These are phyloP conservation scores for Penicillium paneum DNA, from an alignment of 2,329 filamentous ascomycete genomes.

Conservation along the genomic window DNA sequence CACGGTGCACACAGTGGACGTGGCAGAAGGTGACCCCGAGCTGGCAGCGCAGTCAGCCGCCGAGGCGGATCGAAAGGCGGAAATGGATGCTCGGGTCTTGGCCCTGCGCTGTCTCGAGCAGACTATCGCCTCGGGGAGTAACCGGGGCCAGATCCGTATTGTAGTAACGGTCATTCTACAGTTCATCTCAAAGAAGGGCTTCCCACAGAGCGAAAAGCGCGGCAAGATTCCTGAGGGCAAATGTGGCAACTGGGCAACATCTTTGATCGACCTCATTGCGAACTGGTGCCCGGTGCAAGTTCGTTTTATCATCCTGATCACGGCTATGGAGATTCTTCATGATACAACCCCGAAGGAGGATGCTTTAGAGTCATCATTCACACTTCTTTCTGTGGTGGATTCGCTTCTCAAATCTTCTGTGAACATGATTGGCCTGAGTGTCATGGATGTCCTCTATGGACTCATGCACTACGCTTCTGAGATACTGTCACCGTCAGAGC, in stretches of 20 bases:
- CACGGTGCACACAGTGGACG: constrained; percentile 70
- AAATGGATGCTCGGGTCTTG: constrained; percentile 80
- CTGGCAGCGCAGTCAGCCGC: constrained; percentile 71
- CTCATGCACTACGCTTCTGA: constrained; percentile 79
- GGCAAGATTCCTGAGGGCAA: constrained; percentile 43
- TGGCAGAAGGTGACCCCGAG: constrained; percentile 63
- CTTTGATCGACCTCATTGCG: constrained; percentile 73
- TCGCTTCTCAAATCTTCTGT: constrained; percentile 81
- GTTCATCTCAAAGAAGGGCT: constrained; percentile 62
- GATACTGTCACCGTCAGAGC: constrained; percentile 64
- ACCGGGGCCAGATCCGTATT: constrained; percentile 73
- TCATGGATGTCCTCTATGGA: constrained; percentile 89
- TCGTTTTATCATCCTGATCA: constrained; percentile 83
- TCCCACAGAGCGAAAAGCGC: constrained; percentile 51
- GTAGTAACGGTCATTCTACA: constrained; percentile 71
- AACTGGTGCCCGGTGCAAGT: constrained; percentile 92
- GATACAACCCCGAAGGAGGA: constrained; percentile 66
- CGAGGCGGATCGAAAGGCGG: constrained; percentile 84
- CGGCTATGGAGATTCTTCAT: constrained; percentile 72
- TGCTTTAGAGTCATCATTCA: constrained; percentile 68
- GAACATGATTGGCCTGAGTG: constrained; percentile 90
- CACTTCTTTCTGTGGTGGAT: constrained; percentile 73
- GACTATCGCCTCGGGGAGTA: constrained; percentile 74
- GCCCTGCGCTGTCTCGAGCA: constrained; percentile 83
- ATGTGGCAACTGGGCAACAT: constrained; percentile 70